Conservation (phyloP, 1,284 basidiomycete species). For the Apiotrichum gamsii region DNA sequence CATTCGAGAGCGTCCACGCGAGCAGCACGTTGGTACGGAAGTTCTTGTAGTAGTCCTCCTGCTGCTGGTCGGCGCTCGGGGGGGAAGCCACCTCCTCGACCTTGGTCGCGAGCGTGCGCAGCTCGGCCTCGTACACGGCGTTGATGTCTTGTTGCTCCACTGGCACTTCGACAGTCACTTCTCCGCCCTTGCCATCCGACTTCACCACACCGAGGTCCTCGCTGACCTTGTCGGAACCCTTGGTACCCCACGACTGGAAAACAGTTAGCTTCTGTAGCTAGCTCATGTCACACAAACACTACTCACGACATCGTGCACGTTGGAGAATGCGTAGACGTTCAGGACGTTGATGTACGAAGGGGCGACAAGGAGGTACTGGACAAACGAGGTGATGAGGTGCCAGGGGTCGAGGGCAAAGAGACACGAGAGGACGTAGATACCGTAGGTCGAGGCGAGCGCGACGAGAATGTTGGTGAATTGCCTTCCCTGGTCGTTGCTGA, state of each 20-base stretch:
- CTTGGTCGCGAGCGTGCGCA: slow-evolving; percentile 64
- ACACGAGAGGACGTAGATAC: slow-evolving; percentile 73
- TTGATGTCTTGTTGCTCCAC: slow-evolving; percentile 80
- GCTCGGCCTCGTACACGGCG: slow-evolving; percentile 75
- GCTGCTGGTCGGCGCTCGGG: slow-evolving; percentile 53
- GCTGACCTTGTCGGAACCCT: slow-evolving; percentile 76
- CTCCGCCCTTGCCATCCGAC: slow-evolving; percentile 50
- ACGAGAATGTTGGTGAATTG: slow-evolving; percentile 70
- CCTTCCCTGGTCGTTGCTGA: slow-evolving; percentile 53
- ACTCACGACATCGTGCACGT: slow-evolving; percentile 62
- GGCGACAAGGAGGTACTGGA: slow-evolving; percentile 84
- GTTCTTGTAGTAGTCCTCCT: slow-evolving; percentile 80
- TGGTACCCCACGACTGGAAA: slow-evolving; percentile 74
- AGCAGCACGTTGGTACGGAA: slow-evolving; percentile 70
- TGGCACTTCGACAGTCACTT: slow-evolving; percentile 70
- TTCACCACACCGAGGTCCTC: slow-evolving; percentile 79
- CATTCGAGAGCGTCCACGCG: slow-evolving; percentile 74
- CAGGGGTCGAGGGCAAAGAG: slow-evolving; percentile 62
- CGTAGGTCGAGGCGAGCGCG: slow-evolving; percentile 76
- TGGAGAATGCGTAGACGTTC: slow-evolving; percentile 68
- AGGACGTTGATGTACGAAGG: slow-evolving; percentile 88
- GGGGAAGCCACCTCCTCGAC: slow-evolving; percentile 49
- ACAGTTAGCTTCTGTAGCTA: no score
- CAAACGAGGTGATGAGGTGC: slow-evolving; percentile 68
- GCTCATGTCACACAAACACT: no score